Evolutionary conservation across 306 rosid genomes (phyloP), one percentile per base, ranked within the genome.

Genomic region (Abrus precatorius): DNA sequence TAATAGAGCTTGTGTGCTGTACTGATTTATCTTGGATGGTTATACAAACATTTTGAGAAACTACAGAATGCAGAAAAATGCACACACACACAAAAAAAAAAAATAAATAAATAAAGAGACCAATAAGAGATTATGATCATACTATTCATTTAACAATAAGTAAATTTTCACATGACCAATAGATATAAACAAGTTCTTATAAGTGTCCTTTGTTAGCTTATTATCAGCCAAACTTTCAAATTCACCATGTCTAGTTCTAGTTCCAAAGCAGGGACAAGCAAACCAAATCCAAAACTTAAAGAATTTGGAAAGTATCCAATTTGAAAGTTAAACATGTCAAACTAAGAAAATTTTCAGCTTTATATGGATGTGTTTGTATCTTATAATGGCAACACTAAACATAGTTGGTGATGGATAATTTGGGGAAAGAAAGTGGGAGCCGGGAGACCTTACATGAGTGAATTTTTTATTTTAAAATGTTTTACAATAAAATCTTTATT

Each of bases 141-240:
- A 27, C 43, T 40, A 56, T 54, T 72, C 33, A 20, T 69, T 73
- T 20, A 40, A 20, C 32, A 56, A 49, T 69, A 69, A 12, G 52
- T 6, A 70, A 30, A 33, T 6, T 45, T 9, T 38, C 7, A 52
- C 14, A 72, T n/a, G 43, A 27, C 3, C 55, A 73, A 56, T 8
- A 56, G 13, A 38, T 20, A 49, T 13, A 14, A 29, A 48, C 9
- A 7, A 53, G 20, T 20, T 20, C 48, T n/a, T 36, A 71, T 36
- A 50, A 47, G 33, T 50, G 32, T 7, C 60, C 45, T 1, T 30
- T 33, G 49, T 33, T 33, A 33, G 41, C 49, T 7, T 7, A 49
- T 20, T 38, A 72, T 9, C 27, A 11, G 12, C n/a, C 4, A 29
- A 20, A 54, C 32, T 55, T 54, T 54, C 2, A 20, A 32, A 13